Evolutionary conservation across 371 early-diverging fungal genomes (phyloP).

Genomic region (Encephalitozoon hellem): DNA sequence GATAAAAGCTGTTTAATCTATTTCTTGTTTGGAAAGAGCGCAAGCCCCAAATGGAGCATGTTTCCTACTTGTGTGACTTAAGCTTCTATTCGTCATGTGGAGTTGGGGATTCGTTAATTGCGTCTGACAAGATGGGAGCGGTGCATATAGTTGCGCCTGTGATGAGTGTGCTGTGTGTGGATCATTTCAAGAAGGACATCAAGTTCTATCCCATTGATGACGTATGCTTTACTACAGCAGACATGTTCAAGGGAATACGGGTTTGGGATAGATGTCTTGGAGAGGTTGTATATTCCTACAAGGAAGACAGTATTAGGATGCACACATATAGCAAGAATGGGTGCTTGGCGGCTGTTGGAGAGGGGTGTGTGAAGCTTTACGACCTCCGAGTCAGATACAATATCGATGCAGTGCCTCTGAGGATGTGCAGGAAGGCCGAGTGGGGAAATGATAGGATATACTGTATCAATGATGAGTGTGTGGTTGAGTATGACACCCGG

Average conservation of each 20-base stretch:
- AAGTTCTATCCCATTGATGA: slow-evolving; percentile 30
- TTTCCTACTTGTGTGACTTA: not conserved
- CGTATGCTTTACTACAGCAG: slow-evolving; percentile 23
- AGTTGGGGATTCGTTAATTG: not conserved
- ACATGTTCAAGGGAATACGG: slow-evolving; percentile 13
- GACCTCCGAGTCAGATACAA: slow-evolving; percentile 20
- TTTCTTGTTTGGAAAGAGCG: not conserved
- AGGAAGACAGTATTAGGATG: not conserved
- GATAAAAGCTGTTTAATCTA: slow-evolving; percentile 1
- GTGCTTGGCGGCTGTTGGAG: slow-evolving; percentile 6
- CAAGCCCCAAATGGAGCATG: not conserved
- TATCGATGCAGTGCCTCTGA: slow-evolving; percentile 12
- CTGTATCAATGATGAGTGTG: not conserved
- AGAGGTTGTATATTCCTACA: slow-evolving; percentile 18
- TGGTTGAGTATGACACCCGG: slow-evolving; percentile 2
- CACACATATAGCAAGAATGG: slow-evolving; percentile 10
- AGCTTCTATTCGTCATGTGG: not conserved
- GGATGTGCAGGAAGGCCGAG: not conserved
- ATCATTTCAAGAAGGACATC: slow-evolving; percentile 22
- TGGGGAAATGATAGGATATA: slow-evolving; percentile 8
- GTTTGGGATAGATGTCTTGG: slow-evolving; percentile 19
- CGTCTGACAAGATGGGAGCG: not conserved
- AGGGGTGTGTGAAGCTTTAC: slow-evolving; percentile 30
- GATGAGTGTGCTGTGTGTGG: not conserved
- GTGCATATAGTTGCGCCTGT: not conserved